A percentile compares a stretch with the other conserved stretches of the same genome.
Evolutionary conservation across 768 basidiomycete species (phyloP).

Genomic region (Lactifluus pinguis): DNA sequence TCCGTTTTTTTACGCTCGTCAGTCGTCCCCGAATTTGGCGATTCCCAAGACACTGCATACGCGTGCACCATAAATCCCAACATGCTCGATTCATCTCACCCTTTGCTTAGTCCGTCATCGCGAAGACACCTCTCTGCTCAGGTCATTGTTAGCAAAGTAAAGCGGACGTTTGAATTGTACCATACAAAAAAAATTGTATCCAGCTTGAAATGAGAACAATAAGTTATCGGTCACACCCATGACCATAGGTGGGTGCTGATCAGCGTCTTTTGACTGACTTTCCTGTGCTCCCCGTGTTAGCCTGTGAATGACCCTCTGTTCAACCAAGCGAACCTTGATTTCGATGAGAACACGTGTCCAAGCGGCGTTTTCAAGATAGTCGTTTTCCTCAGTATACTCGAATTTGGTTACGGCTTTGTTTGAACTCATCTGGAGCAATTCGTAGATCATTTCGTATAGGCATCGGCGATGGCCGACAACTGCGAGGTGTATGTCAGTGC

Average conservation of each 20-base stretch:
- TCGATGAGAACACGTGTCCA: conserved; percentile 53
- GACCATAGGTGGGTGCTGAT: conserved; percentile 29
- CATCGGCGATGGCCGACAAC: conserved; percentile 71
- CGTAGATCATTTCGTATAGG: conserved; percentile 43
- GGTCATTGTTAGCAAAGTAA: conserved; percentile 24
- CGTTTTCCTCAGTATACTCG: conserved; percentile 24
- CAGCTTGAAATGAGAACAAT: conserved; percentile 36
- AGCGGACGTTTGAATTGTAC: conserved; percentile 1
- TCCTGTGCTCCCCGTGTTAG: conserved; percentile 22
- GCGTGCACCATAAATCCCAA: not conserved
- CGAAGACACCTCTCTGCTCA: conserved; percentile 64
- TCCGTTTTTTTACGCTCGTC: not conserved
- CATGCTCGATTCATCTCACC: not conserved
- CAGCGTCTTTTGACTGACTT: conserved; percentile 21
- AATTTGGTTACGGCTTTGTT: conserved; percentile 22
- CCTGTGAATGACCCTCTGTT: not conserved
- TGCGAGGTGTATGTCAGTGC: conserved; percentile 42
- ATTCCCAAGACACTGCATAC: not conserved
- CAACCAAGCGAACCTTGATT: conserved; percentile 31
- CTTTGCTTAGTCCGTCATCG: not conserved
- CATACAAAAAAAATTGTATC: conserved; percentile 50
- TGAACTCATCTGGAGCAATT: conserved; percentile 37
- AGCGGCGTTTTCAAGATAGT: conserved; percentile 56
- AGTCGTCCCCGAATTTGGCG: not conserved
- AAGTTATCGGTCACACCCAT: conserved; percentile 40